Base-by-base conservation (phyloP, 768 basidiomycete genomes). In the Holtermannia corniformis region DNA sequence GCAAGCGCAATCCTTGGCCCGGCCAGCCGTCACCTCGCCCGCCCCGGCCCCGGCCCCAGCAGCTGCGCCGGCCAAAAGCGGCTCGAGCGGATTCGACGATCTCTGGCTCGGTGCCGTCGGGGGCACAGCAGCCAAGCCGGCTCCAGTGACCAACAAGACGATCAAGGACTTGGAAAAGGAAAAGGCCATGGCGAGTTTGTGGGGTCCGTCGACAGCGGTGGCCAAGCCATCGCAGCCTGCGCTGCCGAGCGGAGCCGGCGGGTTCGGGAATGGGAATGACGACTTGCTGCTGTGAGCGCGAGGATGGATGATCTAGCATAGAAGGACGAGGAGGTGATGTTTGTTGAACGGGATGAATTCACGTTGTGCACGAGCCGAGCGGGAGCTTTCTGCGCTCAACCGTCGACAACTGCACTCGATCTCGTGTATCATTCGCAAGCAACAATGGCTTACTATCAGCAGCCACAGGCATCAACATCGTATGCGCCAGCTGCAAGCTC, bases 151-250 rank as follows among this genome's bases (percentile, higher is more conserved):
- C 25, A 76, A 76, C 37, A 89, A 90, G 77, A 86, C 84, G 42
- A 92, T 93, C 65, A 85, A 85, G 72, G 90, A 89, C 64, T 68
- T 95, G 58, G 86, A 88, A 74, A 83, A 81, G 74, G 90, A 93
- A 75, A 90, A 91, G 76, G 79, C 82, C 2, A 80, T 79, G 67
- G 82, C 83, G 20, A 81, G 80, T 10, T 79, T 95, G 27, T 95
- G 91, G 91, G 87, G 85, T 3, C 53, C 54, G 16, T 26, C 50
- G 49, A 32, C 25, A 41, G 12, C 48, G 48, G 24, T 23, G 45
- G 41, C 54, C 44, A 41, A 26, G 28, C 21, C 49, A 53, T 14
- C 51, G 41, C 20, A 45, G 16, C 14, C 52, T 32, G 44, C 50
- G 32, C 45, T 51, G 41, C 45, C 47, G 13, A 27, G 44, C 19